A percentile compares a stretch with the other conserved stretches of the same genome.
Evolutionary conservation across 139 green algal species (phyloP).

Genomic region (Pleodorina starrii): DNA sequence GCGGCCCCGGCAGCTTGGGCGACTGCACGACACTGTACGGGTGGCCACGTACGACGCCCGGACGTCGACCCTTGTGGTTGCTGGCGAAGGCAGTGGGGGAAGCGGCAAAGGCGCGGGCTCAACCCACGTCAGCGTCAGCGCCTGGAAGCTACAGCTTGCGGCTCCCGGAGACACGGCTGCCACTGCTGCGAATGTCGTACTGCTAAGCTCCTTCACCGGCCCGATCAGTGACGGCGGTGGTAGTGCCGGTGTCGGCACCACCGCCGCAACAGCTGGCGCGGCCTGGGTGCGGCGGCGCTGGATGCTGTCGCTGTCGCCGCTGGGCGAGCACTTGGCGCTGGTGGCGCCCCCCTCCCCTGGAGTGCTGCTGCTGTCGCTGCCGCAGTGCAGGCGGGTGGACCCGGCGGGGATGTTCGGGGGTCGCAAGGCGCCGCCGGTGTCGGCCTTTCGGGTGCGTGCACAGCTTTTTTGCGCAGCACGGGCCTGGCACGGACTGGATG

Average conservation of each 20-base stretch:
- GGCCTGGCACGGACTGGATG: too few species aligned
- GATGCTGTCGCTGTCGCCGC: background rate
- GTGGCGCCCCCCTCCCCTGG: background rate
- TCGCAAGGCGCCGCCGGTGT: background rate
- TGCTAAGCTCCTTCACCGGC: background rate
- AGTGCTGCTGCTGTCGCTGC: conserved; percentile 26
- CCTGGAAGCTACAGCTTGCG: background rate
- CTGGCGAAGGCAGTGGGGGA: background rate
- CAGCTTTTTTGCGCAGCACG: too few species aligned
- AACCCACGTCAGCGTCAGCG: conserved; percentile 17
- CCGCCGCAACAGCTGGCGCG: background rate
- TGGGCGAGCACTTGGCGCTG: conserved; percentile 46
- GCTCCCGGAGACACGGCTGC: background rate
- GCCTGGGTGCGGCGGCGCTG: background rate
- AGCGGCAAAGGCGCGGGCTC: background rate
- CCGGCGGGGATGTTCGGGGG: background rate
- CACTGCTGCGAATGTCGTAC: background rate
- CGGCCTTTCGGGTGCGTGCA: background rate
- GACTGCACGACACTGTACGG: background rate
- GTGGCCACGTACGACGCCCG: background rate
- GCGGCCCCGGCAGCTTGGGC: background rate
- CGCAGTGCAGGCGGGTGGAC: background rate
- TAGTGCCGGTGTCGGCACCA: background rate
- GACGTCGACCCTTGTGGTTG: background rate
- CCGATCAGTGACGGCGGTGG: background rate